Conservation (phyloP, 148 eudicot genomes). For the Rhododendron griersonianum region DNA sequence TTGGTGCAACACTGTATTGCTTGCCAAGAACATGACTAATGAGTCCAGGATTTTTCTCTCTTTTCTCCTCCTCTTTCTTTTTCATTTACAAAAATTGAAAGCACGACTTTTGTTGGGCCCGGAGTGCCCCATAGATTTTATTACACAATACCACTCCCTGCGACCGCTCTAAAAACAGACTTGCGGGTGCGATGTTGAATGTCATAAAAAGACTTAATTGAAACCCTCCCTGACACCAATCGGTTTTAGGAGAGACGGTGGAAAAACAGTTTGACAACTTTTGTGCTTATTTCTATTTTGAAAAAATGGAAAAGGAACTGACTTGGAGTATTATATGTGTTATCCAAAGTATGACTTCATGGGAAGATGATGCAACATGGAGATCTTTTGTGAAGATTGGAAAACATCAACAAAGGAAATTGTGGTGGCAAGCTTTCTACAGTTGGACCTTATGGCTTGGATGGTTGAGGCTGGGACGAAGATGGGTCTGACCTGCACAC, state of each 20-base stretch:
- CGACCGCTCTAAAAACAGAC: too few relatives aligned
- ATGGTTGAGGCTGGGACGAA: too few relatives aligned
- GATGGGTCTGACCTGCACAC: too few relatives aligned
- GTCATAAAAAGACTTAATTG: too few relatives aligned
- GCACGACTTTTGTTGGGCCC: neutral
- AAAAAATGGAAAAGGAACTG: neutral
- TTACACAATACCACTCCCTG: too few relatives aligned
- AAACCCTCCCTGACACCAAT: too few relatives aligned
- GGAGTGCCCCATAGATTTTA: too few relatives aligned
- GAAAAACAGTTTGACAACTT: too few relatives aligned
- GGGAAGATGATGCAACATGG: neutral
- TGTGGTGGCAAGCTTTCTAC: too few relatives aligned
- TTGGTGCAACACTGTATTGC: neutral
- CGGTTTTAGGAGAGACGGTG: too few relatives aligned
- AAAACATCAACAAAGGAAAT: neutral
- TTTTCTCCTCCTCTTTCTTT: neutral
- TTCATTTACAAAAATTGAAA: neutral
- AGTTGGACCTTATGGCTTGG: too few relatives aligned
- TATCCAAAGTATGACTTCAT: neutral
- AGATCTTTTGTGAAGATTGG: neutral
- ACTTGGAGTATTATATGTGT: neutral
- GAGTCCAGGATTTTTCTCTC: neutral
- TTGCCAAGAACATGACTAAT: constrained; percentile 26
- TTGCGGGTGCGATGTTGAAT: too few relatives aligned
- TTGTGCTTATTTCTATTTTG: neutral